Evolutionary conservation across 225 moss, liverwort and hornwort species (phyloP).

Genomic region (Polytrichum formosum): DNA sequence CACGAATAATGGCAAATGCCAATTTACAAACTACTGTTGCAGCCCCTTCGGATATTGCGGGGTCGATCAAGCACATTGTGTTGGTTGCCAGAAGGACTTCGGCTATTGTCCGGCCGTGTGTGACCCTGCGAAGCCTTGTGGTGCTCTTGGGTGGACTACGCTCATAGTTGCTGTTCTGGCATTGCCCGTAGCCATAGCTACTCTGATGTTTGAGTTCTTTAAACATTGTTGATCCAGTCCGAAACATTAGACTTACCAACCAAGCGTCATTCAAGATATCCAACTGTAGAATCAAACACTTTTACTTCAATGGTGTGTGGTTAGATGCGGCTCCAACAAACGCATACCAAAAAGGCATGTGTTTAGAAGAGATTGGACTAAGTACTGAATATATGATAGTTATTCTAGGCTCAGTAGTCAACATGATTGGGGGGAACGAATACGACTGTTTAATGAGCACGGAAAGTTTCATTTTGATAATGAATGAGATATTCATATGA

Average conservation of each 20-base stretch:
- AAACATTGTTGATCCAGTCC: not conserved
- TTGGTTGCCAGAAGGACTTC: not conserved
- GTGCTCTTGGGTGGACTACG: not conserved
- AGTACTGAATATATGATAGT: too few relatives aligned
- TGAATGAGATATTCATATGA: too few relatives aligned
- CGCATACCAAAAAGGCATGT: too few relatives aligned
- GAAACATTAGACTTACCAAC: not conserved
- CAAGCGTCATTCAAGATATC: not conserved
- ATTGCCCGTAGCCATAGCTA: not conserved
- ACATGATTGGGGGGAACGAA: too few relatives aligned
- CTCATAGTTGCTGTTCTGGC: not conserved
- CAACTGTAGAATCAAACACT: not conserved
- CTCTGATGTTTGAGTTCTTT: not conserved
- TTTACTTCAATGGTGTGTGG: too few relatives aligned
- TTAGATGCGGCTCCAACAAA: too few relatives aligned
- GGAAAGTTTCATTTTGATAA: too few relatives aligned
- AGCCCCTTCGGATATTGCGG: not conserved
- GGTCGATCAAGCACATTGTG: not conserved
- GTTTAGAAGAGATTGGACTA: too few relatives aligned
- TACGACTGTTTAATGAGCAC: too few relatives aligned
- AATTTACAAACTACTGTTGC: not conserved
- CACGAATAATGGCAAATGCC: not conserved
- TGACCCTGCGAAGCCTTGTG: not conserved
- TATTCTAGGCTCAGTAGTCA: too few relatives aligned
- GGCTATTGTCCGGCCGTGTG: not conserved